These are phyloP conservation scores for Fraxinus sp. DNA, from an alignment of 305 asterid genomes.

Conservation along the genomic window DNA sequence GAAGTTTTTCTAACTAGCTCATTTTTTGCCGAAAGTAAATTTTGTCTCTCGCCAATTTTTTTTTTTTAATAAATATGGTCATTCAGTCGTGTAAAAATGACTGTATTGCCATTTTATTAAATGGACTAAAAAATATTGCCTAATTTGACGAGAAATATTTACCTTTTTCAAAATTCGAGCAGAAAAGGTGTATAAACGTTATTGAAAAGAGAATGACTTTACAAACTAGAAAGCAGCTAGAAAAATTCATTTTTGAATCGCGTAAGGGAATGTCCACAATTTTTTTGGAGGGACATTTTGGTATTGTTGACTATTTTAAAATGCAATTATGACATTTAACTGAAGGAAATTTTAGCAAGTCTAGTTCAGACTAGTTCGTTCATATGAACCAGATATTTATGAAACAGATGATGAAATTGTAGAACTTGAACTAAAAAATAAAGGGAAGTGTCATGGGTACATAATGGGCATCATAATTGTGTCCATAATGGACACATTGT, in stretches of 20 bases:
- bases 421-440: no score
- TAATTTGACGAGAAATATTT: not conserved
- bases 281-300: not conserved
- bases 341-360: not conserved
- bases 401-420: no score
- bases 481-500: no score
- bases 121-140: not conserved
- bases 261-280: not conserved
- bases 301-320: not conserved
- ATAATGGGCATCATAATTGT: no score
- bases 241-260: not conserved
- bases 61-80: not conserved
- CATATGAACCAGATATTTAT: no score
- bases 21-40: not conserved
- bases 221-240: not conserved
- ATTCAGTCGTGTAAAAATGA: not conserved
- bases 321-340: not conserved
- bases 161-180: no score
- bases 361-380: not conserved
- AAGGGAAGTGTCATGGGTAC: no score
- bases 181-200: no score
- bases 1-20: not conserved
- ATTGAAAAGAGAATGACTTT: not conserved
- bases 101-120: no score
- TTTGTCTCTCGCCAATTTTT: not conserved